Conservation (phyloP, 768 basidiomycete genomes). For the Lactarius tabidus region DNA sequence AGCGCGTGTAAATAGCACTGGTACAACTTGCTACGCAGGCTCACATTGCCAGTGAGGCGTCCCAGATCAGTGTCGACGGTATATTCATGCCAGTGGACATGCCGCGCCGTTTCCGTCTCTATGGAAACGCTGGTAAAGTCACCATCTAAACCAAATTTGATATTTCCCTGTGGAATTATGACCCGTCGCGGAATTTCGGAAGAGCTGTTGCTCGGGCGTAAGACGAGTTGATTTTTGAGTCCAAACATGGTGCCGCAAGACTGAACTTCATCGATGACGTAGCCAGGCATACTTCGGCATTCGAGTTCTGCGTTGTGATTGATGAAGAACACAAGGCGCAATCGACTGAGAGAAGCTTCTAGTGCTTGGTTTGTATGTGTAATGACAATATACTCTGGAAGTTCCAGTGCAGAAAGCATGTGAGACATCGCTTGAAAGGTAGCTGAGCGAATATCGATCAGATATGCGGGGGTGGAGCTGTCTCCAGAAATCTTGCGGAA, state of each 20-base stretch:
- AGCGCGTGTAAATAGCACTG: slow-evolving; percentile 46
- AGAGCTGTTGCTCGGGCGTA: not conserved
- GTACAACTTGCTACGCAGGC: slow-evolving; percentile 34
- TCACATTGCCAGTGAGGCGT: slow-evolving; percentile 30
- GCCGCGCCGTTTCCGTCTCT: not conserved
- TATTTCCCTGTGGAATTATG: slow-evolving; percentile 11
- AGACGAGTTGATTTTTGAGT: slow-evolving; percentile 32
- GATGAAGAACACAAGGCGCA: slow-evolving; percentile 40
- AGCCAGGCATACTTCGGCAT: slow-evolving; percentile 39
- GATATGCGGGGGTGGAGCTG: not conserved
- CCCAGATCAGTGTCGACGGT: slow-evolving; percentile 32
- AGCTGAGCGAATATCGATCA: slow-evolving; percentile 4
- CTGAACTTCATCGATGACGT: slow-evolving; percentile 41
- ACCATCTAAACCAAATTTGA: not conserved
- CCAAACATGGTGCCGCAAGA: slow-evolving; percentile 44
- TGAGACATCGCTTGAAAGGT: not conserved
- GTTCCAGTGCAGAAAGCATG: not conserved
- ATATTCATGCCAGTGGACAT: slow-evolving; percentile 31
- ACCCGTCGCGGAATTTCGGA: not conserved
- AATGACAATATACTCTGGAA: not conserved
- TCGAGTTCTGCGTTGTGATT: slow-evolving; percentile 32
- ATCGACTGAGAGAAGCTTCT: slow-evolving; percentile 35
- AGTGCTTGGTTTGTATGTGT: not conserved
- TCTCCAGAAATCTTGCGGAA: not conserved
- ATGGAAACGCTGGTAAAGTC: slow-evolving; percentile 7